Percentiles rank a stretch among this genome's conserved stretches.
These are phyloP conservation scores for Ochetophila trinervis DNA, from an alignment of 306 rosid species.

Conservation along the genomic window DNA sequence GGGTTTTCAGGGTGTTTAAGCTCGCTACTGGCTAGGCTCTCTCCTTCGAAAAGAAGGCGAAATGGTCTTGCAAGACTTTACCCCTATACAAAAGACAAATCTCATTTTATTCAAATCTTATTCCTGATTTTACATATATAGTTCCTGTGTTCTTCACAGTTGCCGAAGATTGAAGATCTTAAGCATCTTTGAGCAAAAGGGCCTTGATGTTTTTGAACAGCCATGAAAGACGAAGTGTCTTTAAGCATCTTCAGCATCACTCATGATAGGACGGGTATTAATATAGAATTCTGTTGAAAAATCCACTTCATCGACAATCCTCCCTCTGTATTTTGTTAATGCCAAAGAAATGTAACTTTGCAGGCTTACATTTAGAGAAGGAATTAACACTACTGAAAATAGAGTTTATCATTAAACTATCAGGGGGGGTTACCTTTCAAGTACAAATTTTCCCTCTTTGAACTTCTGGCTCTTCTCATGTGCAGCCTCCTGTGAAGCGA, in stretches of 20 bases:
- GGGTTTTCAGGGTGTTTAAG: too few species aligned
- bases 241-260: slow-evolving; percentile 73
- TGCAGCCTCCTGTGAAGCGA: slow-evolving; percentile 58
- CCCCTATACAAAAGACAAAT: too few species aligned
- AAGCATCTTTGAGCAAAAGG: too few species aligned
- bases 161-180: too few species aligned
- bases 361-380: background rate
- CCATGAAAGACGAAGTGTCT: background rate
- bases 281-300: slow-evolving; percentile 57
- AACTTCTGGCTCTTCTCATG: slow-evolving; percentile 83
- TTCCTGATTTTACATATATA: too few species aligned
- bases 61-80: too few species aligned
- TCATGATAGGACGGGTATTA: slow-evolving; percentile 50
- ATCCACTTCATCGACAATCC: slow-evolving; percentile 69
- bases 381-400: background rate
- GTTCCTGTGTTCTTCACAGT: too few species aligned
- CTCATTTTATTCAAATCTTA: background rate
- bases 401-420: background rate
- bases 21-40: too few species aligned
- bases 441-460: slow-evolving; percentile 90
- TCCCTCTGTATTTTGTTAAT: slow-evolving; percentile 49
- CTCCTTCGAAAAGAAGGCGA: too few species aligned
- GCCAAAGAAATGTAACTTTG: slow-evolving; percentile 3
- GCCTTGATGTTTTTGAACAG: slow-evolving; percentile 16
- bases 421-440: slow-evolving; percentile 63